phyloP scores from a whole-genome alignment of 352 stramenopile species.

The Globisporangium solare region DNA sequence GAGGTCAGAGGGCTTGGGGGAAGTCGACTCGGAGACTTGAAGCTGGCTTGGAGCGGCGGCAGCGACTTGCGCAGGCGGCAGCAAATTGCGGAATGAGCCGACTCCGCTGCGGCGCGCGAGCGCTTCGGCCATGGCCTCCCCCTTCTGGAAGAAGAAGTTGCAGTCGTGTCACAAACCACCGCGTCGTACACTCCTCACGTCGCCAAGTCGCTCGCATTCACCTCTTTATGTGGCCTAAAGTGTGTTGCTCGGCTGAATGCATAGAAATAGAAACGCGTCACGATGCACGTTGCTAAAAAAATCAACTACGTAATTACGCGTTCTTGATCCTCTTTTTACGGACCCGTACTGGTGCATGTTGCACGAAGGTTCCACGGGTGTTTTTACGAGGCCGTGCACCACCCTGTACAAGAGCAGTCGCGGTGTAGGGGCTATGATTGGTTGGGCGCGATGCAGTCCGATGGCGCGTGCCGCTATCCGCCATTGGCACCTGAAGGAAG shows the following conservation, averaged over 20 bases:
- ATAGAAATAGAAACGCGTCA: conserved; percentile 4
- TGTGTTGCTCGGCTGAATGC: not conserved
- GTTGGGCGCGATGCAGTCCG: conserved; percentile 9
- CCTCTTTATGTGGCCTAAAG: not conserved
- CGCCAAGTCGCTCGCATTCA: not conserved
- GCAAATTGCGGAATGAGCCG: conserved; percentile 29
- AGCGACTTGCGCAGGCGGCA: conserved; percentile 25
- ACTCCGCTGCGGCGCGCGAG: not conserved
- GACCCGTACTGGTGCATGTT: not conserved
- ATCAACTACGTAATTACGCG: not conserved
- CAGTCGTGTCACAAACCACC: too few species aligned
- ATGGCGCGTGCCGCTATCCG: not conserved
- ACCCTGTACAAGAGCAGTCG: not conserved
- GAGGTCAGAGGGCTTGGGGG: not conserved
- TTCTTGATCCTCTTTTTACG: too few species aligned
- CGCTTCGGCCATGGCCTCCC: not conserved
- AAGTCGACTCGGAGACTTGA: conserved; percentile 3
- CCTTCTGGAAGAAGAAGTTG: too few species aligned
- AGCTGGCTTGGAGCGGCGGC: conserved; percentile 4
- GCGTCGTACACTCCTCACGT: not conserved
- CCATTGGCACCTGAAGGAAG: conserved; percentile 6
- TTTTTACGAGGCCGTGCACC: conserved; percentile 8
- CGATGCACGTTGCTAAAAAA: not conserved
- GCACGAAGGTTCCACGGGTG: not conserved
- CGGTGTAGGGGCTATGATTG: conserved; percentile 7